Evolutionary conservation across 495 filamentous ascomycete species (phyloP), one percentile per base, ranked within the genome.

Genomic region (Jackrogersella minutella): DNA sequence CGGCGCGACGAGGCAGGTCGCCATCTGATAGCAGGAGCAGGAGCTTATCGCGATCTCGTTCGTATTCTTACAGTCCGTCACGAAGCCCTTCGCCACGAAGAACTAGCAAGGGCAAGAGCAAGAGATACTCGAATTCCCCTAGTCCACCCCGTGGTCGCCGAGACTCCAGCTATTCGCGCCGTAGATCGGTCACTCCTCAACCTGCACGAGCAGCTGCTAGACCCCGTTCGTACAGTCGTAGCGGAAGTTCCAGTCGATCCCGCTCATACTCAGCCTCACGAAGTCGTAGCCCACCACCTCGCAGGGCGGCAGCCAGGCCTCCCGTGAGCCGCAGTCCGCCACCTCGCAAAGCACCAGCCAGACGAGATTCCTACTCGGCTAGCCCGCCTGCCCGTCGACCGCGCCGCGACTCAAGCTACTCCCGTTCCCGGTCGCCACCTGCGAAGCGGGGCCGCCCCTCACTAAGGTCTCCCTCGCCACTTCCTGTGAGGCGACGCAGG

Each of bases 11-110:
- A n/a, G 65, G 43, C 11, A 64, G 70, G 39, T 70, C 67, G 46
- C 70, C 73, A 26, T 79, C 79, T n/a, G 79, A 81, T 37, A 75
- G 71, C 59, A 74, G 73, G 58, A 79, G 76, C 39, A 74, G 76
- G 55, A 78, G 76, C 46, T 68, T 74, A 11, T 75, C 78, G 16
- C 77, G 78, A 28, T 78, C 78, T 19, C 59, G 75, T 30, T 80
- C 77, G 2, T 52, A 71, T 13, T 71, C 69, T 30, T 68, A 74
- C 16, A 65, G 62, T 24, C 47, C 46, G 8, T 73, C 71, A 3
- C 57, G 67, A 26, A 70, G 66, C 39, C 69, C 54, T 1, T 52
- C 70, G 4, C 71, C 60, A 19, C 56, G 61, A 14, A 63, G 63
- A 41, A 30, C 59, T 8, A 62, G 17, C 30, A 64, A 55, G 55